Percentiles rank a stretch among this genome's conserved stretches.
These are phyloP conservation scores for Phanerochaete carnosa DNA, from an alignment of 768 basidiomycete species.

Conservation along the genomic window DNA sequence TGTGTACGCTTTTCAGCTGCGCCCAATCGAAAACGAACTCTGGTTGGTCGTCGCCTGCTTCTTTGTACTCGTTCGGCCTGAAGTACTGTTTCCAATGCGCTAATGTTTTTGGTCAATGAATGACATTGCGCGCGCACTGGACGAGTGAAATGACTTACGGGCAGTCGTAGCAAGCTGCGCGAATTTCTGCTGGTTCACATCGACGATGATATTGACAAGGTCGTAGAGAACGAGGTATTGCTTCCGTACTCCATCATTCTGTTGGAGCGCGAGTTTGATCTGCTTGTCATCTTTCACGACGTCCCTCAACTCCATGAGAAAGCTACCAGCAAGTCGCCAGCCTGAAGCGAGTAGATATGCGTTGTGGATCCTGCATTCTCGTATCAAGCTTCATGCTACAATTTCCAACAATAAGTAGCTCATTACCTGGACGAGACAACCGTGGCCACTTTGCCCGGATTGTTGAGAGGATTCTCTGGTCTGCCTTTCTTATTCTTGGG, in stretches of 20 bases:
- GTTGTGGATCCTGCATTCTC: constrained; percentile 66
- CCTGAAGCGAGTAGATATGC: constrained; percentile 78
- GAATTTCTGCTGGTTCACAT: constrained; percentile 61
- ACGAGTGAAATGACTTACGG: constrained; percentile 40
- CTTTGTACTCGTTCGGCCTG: constrained; percentile 48
- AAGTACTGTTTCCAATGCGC: constrained; percentile 75
- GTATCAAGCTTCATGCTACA: constrained; percentile 1
- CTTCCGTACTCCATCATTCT: constrained; percentile 46
- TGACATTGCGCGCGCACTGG: not conserved
- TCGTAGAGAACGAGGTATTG: constrained; percentile 65
- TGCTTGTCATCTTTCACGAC: constrained; percentile 47
- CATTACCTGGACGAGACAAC: constrained; percentile 57
- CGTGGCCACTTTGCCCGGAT: constrained; percentile 52
- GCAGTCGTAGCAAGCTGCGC: constrained; percentile 68
- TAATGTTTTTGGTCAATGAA: constrained; percentile 22
- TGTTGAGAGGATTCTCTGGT: constrained; percentile 20
- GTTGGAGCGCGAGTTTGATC: constrained; percentile 51
- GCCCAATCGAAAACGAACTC: constrained; percentile 66
- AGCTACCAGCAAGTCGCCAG: constrained; percentile 70
- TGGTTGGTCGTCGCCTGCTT: constrained; percentile 38
- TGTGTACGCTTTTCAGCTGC: constrained; percentile 57
- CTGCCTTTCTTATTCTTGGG: constrained; percentile 7
- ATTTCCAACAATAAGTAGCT: not conserved
- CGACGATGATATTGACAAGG: constrained; percentile 55
- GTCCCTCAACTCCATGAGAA: constrained; percentile 51